Conservation (phyloP, 495 filamentous ascomycete species). For the Xylona heveae region DNA sequence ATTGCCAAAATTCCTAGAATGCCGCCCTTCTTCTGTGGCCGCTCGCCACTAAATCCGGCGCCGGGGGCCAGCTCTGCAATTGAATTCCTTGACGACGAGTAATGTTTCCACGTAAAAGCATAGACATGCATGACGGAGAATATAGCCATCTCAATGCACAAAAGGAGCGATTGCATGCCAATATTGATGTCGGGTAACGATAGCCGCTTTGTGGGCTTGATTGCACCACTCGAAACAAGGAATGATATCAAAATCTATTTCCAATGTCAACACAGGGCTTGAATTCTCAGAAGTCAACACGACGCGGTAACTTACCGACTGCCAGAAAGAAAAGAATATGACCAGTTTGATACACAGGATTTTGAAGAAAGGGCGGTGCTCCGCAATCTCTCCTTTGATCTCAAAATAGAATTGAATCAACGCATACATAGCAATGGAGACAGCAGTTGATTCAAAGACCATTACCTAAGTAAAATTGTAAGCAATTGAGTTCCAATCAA, state of each 20-base stretch:
- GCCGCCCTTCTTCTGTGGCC: constrained; percentile 24
- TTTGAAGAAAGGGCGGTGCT: constrained; percentile 60
- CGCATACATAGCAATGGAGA: constrained; percentile 81
- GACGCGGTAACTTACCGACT: constrained; percentile 28
- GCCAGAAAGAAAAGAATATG: constrained; percentile 93
- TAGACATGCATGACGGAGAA: constrained; percentile 64
- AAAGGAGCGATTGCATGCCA: constrained; percentile 55
- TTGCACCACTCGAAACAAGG: constrained; percentile 36
- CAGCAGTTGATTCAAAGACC: constrained; percentile 46
- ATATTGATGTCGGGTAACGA: constrained; percentile 57
- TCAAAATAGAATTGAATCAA: constrained; percentile 81
- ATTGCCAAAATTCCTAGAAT: constrained; percentile 39
- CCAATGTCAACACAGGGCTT: too few species aligned
- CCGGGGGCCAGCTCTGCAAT: not conserved
- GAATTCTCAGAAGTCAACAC: too few species aligned
- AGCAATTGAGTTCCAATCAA: constrained; percentile 3
- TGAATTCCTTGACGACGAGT: constrained; percentile 18
- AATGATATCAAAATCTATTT: constrained; percentile 41
- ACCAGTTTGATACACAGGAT: constrained; percentile 79
- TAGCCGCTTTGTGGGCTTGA: constrained; percentile 38
- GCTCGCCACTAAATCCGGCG: not conserved
- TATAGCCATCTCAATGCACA: constrained; percentile 75
- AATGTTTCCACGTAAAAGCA: constrained; percentile 61
- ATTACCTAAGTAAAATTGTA: constrained; percentile 26
- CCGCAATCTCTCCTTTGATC: constrained; percentile 41